Conservation (phyloP, 225 moss, liverwort and hornwort genomes). For the Climacium dendroides region DNA sequence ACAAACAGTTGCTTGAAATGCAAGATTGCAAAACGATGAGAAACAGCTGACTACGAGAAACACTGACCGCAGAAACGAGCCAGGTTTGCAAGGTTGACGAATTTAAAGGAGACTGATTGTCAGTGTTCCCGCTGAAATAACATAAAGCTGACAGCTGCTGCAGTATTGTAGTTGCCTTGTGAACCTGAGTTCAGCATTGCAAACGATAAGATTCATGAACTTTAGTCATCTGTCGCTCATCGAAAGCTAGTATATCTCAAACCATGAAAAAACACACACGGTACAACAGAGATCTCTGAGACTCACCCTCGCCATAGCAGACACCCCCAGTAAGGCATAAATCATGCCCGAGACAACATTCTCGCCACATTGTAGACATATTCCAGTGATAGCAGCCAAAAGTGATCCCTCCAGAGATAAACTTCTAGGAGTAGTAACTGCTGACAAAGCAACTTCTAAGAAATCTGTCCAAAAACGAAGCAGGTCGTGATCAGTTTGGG, state of each 20-base stretch:
- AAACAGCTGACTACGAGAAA: not conserved
- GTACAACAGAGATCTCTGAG: not conserved
- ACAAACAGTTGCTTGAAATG: not conserved
- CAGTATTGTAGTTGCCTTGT: conserved; percentile 76
- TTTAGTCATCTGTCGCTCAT: not conserved
- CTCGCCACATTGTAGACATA: conserved; percentile 75
- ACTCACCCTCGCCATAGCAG: conserved; percentile 90
- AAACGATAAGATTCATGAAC: not conserved
- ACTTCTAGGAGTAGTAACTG: conserved; percentile 47
- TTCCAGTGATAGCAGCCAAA: conserved; percentile 44
- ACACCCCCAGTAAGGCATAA: conserved; percentile 89
- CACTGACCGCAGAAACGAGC: conserved; percentile 77
- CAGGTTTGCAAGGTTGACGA: conserved; percentile 72
- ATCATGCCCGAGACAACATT: conserved; percentile 87
- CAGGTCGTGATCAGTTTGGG: not conserved
- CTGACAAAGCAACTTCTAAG: conserved; percentile 68
- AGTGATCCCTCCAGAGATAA: conserved; percentile 41
- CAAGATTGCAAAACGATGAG: not conserved
- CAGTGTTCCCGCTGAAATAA: conserved; percentile 65
- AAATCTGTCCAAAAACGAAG: conserved; percentile 42
- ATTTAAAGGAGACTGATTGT: conserved; percentile 47
- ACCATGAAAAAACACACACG: not conserved
- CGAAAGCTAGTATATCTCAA: not conserved
- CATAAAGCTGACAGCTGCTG: conserved; percentile 86
- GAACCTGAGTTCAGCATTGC: conserved; percentile 35